Evolutionary conservation across 2,329 filamentous ascomycete species (phyloP).

Genomic region (Claviceps sorghi): DNA sequence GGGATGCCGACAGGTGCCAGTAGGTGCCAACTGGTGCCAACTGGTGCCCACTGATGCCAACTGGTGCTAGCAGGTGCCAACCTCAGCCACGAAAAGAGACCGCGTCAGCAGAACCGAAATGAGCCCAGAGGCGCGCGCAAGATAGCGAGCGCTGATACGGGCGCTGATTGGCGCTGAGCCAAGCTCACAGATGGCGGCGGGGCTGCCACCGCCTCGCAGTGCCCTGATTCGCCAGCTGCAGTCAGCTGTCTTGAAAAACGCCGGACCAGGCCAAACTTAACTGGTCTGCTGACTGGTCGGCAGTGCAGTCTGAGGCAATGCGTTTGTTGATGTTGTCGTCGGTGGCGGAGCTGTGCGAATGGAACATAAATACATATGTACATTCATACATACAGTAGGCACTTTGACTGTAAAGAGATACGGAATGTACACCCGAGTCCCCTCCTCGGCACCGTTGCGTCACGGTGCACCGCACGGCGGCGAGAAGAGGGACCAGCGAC

Average conservation of each 20-base stretch:
- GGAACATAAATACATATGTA: no score
- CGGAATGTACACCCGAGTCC: no score
- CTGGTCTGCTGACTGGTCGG: no score
- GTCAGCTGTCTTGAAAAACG: not conserved
- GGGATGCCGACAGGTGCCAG: not conserved
- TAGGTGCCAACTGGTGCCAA: not conserved
- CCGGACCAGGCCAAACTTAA: no score
- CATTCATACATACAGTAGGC: no score
- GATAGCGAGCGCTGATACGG: not conserved
- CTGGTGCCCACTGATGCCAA: no score
- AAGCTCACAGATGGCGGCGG: not conserved
- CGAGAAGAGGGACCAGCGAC: no score
- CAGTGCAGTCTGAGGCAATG: not conserved
- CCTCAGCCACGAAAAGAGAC: not conserved
- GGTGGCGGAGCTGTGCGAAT: not conserved
- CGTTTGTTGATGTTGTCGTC: not conserved
- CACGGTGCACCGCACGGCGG: no score
- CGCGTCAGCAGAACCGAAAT: not conserved
- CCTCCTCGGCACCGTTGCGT: no score
- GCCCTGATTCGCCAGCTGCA: not conserved
- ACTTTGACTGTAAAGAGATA: no score
- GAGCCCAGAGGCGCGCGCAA: not conserved
- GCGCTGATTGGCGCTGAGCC: conserved; percentile 1
- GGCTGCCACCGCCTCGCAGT: not conserved
- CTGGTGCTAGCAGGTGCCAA: not conserved